A percentile compares a stretch with the other conserved stretches of the same genome.
phyloP scores from a whole-genome alignment of 805 yeast species.

The Monosporozyma siamensis region DNA sequence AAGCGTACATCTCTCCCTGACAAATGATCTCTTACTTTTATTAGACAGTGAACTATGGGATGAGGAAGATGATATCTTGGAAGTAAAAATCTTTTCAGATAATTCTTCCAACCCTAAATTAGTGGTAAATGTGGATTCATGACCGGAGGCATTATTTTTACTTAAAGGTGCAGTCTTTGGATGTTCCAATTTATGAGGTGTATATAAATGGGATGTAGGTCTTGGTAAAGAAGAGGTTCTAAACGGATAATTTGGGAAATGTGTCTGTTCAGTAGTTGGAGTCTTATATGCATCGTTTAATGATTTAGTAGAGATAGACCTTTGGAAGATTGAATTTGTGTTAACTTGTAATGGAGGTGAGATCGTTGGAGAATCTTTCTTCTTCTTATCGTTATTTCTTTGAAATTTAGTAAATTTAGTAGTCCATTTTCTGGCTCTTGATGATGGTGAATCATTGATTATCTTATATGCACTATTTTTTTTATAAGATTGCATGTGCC shows the following conservation, averaged over 20 bases:
- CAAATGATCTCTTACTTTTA: conserved; percentile 19
- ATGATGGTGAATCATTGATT: conserved; percentile 13
- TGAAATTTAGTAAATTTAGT: conserved; percentile 17
- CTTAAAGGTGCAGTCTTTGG: conserved; percentile 1
- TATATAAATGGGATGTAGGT: conserved; percentile 11
- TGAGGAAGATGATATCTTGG: not conserved
- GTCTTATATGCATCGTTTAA: not conserved
- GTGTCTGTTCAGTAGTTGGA: not conserved
- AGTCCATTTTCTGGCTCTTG: conserved; percentile 21
- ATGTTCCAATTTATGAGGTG: conserved; percentile 9
- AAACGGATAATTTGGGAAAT: conserved; percentile 9
- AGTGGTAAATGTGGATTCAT: not conserved
- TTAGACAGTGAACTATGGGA: not conserved
- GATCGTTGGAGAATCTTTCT: conserved; percentile 4
- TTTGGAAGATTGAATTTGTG: not conserved
- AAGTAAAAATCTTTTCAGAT: not conserved
- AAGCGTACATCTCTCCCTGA: conserved; percentile 28
- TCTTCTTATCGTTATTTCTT: conserved; percentile 12
- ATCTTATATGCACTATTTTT: not conserved
- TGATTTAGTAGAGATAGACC: not conserved
- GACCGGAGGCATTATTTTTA: not conserved
- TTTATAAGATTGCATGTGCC: conserved; percentile 2
- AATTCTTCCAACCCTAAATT: not conserved
- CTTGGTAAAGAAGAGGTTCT: conserved; percentile 26
- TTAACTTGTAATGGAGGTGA: conserved; percentile 1